These are phyloP conservation scores for Polytrichum commune DNA, from an alignment of 225 moss, liverwort and hornwort genomes.

Conservation along the genomic window DNA sequence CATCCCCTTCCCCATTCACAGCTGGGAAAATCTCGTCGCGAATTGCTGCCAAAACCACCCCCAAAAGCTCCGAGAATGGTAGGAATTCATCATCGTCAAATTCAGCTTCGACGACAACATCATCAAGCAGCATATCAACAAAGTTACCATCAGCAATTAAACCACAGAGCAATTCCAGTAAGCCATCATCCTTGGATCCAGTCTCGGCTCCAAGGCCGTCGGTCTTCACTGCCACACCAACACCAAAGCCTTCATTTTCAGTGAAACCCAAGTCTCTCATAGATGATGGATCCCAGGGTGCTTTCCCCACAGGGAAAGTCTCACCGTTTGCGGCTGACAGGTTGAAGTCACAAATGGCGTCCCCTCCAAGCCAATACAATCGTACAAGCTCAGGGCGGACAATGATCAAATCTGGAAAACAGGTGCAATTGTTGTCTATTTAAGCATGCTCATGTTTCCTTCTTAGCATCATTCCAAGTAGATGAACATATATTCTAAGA, in stretches of 20 bases:
- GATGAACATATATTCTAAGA: no score
- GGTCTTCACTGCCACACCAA: slow-evolving; percentile 28
- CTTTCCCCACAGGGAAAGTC: slow-evolving; percentile 59
- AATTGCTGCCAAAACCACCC: slow-evolving; percentile 51
- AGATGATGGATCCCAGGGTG: slow-evolving; percentile 43
- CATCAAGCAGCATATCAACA: slow-evolving; percentile 25
- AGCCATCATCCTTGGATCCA: slow-evolving; percentile 20
- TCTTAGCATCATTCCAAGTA: no score
- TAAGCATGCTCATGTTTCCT: no score
- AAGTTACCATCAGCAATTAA: slow-evolving; percentile 10
- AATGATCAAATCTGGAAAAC: slow-evolving; percentile 62
- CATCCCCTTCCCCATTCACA: slow-evolving; percentile 57
- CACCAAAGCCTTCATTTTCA: slow-evolving; percentile 34
- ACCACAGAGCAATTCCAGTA: slow-evolving; percentile 2
- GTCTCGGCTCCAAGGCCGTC: slow-evolving; percentile 30
- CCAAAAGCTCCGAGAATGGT: slow-evolving; percentile 33
- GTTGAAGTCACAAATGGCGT: slow-evolving; percentile 47
- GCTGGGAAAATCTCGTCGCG: slow-evolving; percentile 80
- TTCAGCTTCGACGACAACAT: slow-evolving; percentile 1
- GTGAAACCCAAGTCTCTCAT: slow-evolving; percentile 44
- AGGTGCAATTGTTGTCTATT: slow-evolving; percentile 23
- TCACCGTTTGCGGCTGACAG: slow-evolving; percentile 62
- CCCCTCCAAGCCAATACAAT: slow-evolving; percentile 53
- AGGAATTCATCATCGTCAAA: slow-evolving; percentile 18
- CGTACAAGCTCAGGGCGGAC: slow-evolving; percentile 56